Percentiles rank a stretch among this genome's conserved stretches.
Conservation (phyloP, 2,329 filamentous ascomycete species). For the Pseudovirgaria hyperparasitica region DNA sequence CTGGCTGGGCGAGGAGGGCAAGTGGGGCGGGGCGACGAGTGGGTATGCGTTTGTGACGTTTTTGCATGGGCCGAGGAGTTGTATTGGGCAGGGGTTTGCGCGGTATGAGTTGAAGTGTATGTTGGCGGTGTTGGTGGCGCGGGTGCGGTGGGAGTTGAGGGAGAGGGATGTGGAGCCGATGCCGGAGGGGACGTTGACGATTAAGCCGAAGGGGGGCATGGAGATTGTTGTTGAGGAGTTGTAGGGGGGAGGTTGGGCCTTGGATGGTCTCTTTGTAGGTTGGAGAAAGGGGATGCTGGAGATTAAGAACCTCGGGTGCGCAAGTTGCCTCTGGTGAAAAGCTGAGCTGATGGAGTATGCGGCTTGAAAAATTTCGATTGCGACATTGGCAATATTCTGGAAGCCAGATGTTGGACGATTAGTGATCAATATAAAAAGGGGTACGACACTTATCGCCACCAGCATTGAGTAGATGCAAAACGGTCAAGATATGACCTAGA, state of each 20-base stretch:
- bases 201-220: conserved; percentile 16
- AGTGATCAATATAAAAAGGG: too few species aligned
- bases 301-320: not conserved
- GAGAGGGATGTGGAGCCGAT: conserved; percentile 16
- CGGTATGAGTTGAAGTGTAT: conserved; percentile 30
- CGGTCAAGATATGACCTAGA: too few species aligned
- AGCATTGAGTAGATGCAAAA: too few species aligned
- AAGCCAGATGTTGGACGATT: not conserved
- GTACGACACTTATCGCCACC: too few species aligned
- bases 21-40: conserved; percentile 37
- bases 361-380: conserved; percentile 6
- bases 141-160: conserved; percentile 18
- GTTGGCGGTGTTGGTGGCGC: conserved; percentile 17
- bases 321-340: not conserved
- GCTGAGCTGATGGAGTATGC: conserved; percentile 2
- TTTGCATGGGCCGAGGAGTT: conserved; percentile 40
- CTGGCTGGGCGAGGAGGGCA: conserved; percentile 12
- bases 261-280: not conserved
- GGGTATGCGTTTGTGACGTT: conserved; percentile 46
- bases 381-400: not conserved
- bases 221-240: conserved; percentile 11
- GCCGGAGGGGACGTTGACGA: conserved; percentile 19
- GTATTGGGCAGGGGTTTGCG: conserved; percentile 39
- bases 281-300: not conserved
- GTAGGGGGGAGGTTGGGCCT: conserved; percentile 1